Base-by-base conservation (phyloP, 2,329 filamentous ascomycete species). In the Boeremia lycopersici region DNA sequence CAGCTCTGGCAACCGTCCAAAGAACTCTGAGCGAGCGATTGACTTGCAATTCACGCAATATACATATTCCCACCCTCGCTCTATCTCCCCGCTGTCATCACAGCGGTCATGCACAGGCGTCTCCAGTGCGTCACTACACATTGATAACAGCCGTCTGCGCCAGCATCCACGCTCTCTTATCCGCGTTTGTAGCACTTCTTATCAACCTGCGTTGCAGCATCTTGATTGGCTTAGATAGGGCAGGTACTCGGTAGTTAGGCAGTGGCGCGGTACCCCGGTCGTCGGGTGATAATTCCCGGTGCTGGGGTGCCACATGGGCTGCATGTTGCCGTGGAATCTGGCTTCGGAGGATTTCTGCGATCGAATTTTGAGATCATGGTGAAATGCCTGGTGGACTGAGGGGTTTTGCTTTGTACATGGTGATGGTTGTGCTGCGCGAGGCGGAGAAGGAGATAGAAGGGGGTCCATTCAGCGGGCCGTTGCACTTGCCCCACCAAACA, bases 191-290 rank as follows among this genome's bases (percentile, higher is more conserved):
- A 53, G 48, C 44, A 49, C 39, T 38, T 57, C 56, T 64, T 64
- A 65, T 68, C 65, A 61, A 52, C 56, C 29, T 13, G 23, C 30
- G 40, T 56, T 38, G 31, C 39, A 41, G 54, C 25, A 19, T 40
- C 30, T 15, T 50, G 55, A 60, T 67, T 65, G 63, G 65, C 57
- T 55, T 36, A 57, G 64, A 68, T 65, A 64, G 58, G 48, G 48
- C 46, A 38, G 4, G 19, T 17, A 30, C 29, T 46, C 40, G 52
- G 52, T 49, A 54, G 40, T 54, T 40, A 26, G 23, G 34, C 59
- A 48, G 60, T 59, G 54, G 60, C 56, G 59, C 48, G 33, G 2
- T 23, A 49, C 41, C 52, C 52, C 35, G 41, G 46, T 49, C 25
- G 23, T 11, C 30, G 15, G 11, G 10, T 12, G 28, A 33, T 36